phyloP scores from a whole-genome alignment of 129 eudicot genomes.

The carrot (Daucus carota) region DNA sequence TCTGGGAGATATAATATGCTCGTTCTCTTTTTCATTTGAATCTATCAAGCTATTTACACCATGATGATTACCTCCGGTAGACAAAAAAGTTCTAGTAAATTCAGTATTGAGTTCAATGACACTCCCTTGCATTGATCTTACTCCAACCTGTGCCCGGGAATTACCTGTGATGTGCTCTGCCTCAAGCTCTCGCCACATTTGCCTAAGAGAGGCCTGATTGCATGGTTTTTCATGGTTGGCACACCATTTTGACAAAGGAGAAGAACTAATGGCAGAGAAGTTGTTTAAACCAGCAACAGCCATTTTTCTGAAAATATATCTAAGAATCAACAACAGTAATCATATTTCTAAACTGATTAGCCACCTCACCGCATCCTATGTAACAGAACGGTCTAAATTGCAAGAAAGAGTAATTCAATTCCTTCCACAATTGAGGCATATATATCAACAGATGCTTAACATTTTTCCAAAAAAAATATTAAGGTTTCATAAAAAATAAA shows the following conservation, averaged over 20 bases:
- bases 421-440: not conserved
- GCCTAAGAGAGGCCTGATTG: conserved; percentile 49
- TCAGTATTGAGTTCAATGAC: conserved; percentile 20
- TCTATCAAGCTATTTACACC: conserved; percentile 26
- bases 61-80: conserved; percentile 15
- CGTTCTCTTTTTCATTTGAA: conserved; percentile 36
- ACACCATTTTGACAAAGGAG: conserved; percentile 35
- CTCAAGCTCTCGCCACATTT: conserved; percentile 88
- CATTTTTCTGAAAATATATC: conserved; percentile 31
- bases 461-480: not conserved
- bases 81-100: conserved; percentile 17
- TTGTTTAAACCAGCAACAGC: conserved; percentile 65
- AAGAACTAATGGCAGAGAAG: conserved; percentile 41
- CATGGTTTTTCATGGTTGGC: conserved; percentile 40
- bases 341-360: conserved; percentile 11
- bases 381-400: not conserved
- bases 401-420: not conserved
- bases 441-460: not conserved
- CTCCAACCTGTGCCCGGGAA: conserved; percentile 2
- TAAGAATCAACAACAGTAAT: conserved; percentile 5
- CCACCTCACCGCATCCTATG: not conserved
- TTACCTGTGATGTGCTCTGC: conserved; percentile 39
- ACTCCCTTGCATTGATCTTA: conserved; percentile 14
- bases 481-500: too few relatives aligned
- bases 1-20: conserved; percentile 18